Conservation (phyloP, 805 yeast genomes). For the Candida silvicultrix region DNA sequence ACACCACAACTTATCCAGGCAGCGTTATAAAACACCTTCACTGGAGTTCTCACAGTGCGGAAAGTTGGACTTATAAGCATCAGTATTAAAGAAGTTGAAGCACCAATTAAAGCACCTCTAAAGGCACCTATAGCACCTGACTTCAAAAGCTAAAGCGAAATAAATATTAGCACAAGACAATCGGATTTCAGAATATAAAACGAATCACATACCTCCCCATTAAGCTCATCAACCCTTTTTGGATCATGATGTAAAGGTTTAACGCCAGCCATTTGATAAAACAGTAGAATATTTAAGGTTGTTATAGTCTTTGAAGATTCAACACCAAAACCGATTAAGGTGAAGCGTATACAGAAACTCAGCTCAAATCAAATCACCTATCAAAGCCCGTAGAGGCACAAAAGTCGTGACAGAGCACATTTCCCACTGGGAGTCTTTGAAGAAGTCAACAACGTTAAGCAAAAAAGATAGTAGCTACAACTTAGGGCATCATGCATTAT, state of each 20-base stretch:
- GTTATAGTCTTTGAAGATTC: too few relatives aligned
- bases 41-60: constrained; percentile 32
- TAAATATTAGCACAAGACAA: background rate
- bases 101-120: constrained; percentile 34
- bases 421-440: too few relatives aligned
- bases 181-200: background rate
- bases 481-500: too few relatives aligned
- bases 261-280: constrained; percentile 5
- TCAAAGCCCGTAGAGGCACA: too few relatives aligned
- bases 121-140: constrained; percentile 36
- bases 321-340: too few relatives aligned
- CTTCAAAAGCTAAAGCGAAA: background rate
- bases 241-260: constrained; percentile 34
- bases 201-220: constrained; percentile 24
- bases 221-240: constrained; percentile 26
- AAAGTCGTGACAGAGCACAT: too few relatives aligned
- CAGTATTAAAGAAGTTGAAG: constrained; percentile 26
- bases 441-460: too few relatives aligned
- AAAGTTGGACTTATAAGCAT: constrained; percentile 29
- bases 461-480: too few relatives aligned
- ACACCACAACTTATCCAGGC: constrained; percentile 36
- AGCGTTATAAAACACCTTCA: constrained; percentile 34
- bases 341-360: too few relatives aligned
- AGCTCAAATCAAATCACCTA: too few relatives aligned
- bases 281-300: background rate